Evolutionary conservation across 805 yeast genomes (phyloP), one percentile per base, ranked within the genome.

Genomic region (Pichia thaimueangensis): DNA sequence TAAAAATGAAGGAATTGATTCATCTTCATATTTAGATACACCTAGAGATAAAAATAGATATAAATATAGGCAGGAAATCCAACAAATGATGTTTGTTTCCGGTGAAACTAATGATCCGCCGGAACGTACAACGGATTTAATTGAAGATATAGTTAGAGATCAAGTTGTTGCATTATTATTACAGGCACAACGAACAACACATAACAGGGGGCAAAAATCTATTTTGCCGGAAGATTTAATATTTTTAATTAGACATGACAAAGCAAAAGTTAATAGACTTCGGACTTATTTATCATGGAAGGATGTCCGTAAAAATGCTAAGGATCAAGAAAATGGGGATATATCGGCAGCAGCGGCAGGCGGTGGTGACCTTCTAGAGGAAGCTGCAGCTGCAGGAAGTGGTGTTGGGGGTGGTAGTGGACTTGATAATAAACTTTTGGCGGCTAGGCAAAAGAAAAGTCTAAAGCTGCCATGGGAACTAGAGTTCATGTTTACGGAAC

Each of bases 71-170:
- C 76, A 85, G 30, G 98, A 93, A 67, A 93, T 93, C 55, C 98
- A 93, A 63, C 93, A 86, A 68, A 93, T 93, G 98, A 93, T 93
- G 98, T 93, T 93, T 69, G 98, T 93, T 43, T 74, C 83, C 42
- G 98, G 98, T 3, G 97, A 93, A 60, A 78, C 93, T 0, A 86
- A 85, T 52, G 98, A 93, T 55, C 94, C 97, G 2, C 95, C 97
- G 0, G 74, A 82, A 13, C 95, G 86, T 50, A 86, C 97, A 0
- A 85, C 96, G 0, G 79, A 91, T n/a, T 65, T 93, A 41, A 87
- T 91, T 33, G 98, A 93, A 59, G 97, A 93, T 57, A 87, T 93
- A 35, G 97, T 93, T 2, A 72, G 94, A 35, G 93, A 93, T 1
- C 98, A 93, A 61, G 97, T 93, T 29, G 81, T 89, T 32, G 96